Evolutionary conservation across 1,284 basidiomycete genomes (phyloP).

Genomic region (Papiliotrema terrestris): DNA sequence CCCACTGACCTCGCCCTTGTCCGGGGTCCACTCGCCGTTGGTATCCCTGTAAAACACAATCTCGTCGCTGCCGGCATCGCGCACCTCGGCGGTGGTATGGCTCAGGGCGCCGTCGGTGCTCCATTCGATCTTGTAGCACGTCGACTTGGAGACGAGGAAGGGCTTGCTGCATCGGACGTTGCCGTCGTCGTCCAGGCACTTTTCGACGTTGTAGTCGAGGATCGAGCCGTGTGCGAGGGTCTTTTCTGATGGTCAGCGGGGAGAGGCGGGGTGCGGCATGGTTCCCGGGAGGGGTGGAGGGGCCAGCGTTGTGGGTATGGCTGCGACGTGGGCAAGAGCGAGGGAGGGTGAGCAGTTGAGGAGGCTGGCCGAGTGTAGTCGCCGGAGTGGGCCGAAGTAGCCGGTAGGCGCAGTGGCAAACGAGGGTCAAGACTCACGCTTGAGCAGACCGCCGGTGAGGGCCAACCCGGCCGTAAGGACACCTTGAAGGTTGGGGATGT

Average conservation of each 20-base stretch:
- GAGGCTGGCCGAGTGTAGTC: too few relatives aligned
- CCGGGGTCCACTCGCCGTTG: slow-evolving; percentile 46
- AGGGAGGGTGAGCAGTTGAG: too few relatives aligned
- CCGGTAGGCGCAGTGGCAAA: not conserved
- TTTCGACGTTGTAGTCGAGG: slow-evolving; percentile 44
- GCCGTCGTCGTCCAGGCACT: slow-evolving; percentile 43
- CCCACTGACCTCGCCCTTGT: slow-evolving; percentile 42
- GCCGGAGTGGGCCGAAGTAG: not conserved
- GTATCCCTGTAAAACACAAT: slow-evolving; percentile 47
- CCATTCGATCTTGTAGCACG: slow-evolving; percentile 47
- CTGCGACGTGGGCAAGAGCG: too few relatives aligned
- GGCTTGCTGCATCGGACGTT: slow-evolving; percentile 46
- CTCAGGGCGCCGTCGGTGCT: slow-evolving; percentile 42
- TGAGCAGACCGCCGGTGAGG: slow-evolving; percentile 22
- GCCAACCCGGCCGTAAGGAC: slow-evolving; percentile 36
- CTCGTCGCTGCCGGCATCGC: slow-evolving; percentile 44
- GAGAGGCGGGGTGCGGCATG: not conserved
- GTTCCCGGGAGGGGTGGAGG: not conserved
- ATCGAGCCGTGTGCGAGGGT: slow-evolving; percentile 31
- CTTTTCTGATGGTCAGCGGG: slow-evolving; percentile 9
- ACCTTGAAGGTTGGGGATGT: slow-evolving; percentile 40
- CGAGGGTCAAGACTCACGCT: slow-evolving; percentile 23
- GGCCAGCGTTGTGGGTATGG: too few relatives aligned
- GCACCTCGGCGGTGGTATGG: slow-evolving; percentile 48
- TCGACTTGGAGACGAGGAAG: slow-evolving; percentile 42